phyloP scores from a whole-genome alignment of 257 asterid species.

The Salvia splendens region DNA sequence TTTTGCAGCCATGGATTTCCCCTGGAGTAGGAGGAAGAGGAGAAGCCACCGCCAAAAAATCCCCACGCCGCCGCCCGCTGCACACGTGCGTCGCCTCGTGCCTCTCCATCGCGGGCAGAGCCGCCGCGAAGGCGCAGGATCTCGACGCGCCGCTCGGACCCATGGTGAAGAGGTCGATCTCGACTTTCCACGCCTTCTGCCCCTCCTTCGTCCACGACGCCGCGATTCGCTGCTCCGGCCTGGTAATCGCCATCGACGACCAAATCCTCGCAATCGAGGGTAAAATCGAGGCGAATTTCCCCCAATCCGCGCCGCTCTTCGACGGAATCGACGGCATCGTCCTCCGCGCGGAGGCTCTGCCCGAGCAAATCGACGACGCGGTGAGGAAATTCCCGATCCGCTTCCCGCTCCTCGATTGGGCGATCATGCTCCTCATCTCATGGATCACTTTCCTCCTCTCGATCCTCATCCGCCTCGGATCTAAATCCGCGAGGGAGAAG shows the following conservation, averaged over 20 bases:
- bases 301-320: conserved; percentile 43
- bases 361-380: conserved; percentile 41
- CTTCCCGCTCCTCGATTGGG: conserved; percentile 46
- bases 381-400: conserved; percentile 37
- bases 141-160: conserved; percentile 48
- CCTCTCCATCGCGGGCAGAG: conserved; percentile 39
- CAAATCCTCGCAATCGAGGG: conserved; percentile 40
- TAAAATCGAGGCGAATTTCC: conserved; percentile 46
- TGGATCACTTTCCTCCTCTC: conserved; percentile 36
- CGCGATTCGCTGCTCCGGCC: conserved; percentile 40
- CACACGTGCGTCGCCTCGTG: conserved; percentile 57
- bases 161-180: conserved; percentile 28
- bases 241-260: conserved; percentile 51
- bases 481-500: conserved; percentile 38
- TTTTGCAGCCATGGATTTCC: neutral
- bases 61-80: conserved; percentile 53
- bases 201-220: conserved; percentile 42
- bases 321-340: conserved; percentile 49
- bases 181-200: conserved; percentile 17
- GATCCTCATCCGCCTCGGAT: conserved; percentile 28
- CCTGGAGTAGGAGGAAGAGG: neutral
- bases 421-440: conserved; percentile 33
- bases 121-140: conserved; percentile 40
- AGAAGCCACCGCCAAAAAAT: neutral
- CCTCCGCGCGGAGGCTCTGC: conserved; percentile 42